Evolutionary conservation across 179 eudicot genomes (phyloP).

Genomic region (Beta corolliflora): DNA sequence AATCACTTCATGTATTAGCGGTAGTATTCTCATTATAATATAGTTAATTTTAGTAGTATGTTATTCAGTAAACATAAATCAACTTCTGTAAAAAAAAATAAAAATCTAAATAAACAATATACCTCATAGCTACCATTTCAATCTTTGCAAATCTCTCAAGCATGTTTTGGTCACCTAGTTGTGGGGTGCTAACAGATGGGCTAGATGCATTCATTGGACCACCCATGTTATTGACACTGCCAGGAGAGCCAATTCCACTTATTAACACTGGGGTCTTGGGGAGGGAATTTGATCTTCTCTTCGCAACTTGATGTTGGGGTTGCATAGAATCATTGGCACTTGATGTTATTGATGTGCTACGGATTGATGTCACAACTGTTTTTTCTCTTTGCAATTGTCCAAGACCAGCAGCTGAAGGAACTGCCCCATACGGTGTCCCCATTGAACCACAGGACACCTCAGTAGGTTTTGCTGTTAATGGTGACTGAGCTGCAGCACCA

Average conservation of each 20-base stretch:
- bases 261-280: slow-evolving; percentile 73
- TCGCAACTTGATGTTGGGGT: slow-evolving; percentile 70
- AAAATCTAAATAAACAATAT: slow-evolving; percentile 22
- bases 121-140: slow-evolving; percentile 73
- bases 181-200: slow-evolving; percentile 69
- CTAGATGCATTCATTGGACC: slow-evolving; percentile 75
- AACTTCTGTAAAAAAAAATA: background rate
- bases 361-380: slow-evolving; percentile 53
- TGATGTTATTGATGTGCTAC: slow-evolving; percentile 62
- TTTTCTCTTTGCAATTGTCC: slow-evolving; percentile 74
- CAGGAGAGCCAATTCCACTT: slow-evolving; percentile 90
- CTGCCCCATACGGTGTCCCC: slow-evolving; percentile 69
- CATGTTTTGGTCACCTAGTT: slow-evolving; percentile 54
- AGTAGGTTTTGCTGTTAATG: slow-evolving; percentile 69
- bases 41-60: too few relatives aligned
- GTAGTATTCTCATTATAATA: too few relatives aligned
- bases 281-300: slow-evolving; percentile 78
- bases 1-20: too few relatives aligned
- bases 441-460: slow-evolving; percentile 82
- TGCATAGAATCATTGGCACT: slow-evolving; percentile 77
- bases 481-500: slow-evolving; percentile 75
- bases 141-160: slow-evolving; percentile 79
- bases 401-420: slow-evolving; percentile 54
- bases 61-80: too few relatives aligned
- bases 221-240: slow-evolving; percentile 72